Evolutionary conservation across 495 filamentous ascomycete species (phyloP), one percentile per base, ranked within the genome.

Genomic region (Talaromyces thailandensis): DNA sequence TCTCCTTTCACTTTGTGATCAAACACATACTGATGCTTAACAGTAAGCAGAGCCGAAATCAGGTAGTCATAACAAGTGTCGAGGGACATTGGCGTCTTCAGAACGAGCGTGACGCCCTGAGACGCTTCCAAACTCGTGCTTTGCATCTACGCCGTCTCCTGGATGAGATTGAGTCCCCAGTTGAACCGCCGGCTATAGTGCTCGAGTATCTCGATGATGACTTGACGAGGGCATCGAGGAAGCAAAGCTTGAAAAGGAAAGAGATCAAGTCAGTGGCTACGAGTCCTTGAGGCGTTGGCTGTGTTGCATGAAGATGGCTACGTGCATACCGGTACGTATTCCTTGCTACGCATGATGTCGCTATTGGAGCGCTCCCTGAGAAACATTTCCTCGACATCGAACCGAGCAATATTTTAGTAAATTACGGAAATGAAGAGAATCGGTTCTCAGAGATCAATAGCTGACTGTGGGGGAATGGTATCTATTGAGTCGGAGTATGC

Each of bases 141-240:
- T 18, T 21, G 43, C 21, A 8, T 18, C 43, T 48, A 5, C 43
- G 18, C 43, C n/a, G 43, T 18, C 43, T 48, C n/a, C 43, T 48
- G 18, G 16, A 43, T 18, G 37, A 43, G 3, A 7, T 43, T 43
- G 16, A 43, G 6, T 1, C 37, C 63, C 69, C 71, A 25, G 40
- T 64, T 25, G 68, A 73, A 45, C 74, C 75, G 24, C 69, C 73
- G 40, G 69, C 75, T 31, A 69, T 78, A 56, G 66, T 78, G 55
- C 68, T 77, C 28, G 61, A 65, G 60, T 62, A 75, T 55, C 68
- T 77, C 11, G 75, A 81, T 58, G 68, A 70, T 64, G 69, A 79
- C 68, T 50, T 71, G 21, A 61, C 69, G 26, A 63, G 65, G 23
- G 72, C 70, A 59, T 77, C 71, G 16, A 71, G 70, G 59, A 66